Conservation (phyloP, 2,329 filamentous ascomycete species). For the Periconia digitata region DNA sequence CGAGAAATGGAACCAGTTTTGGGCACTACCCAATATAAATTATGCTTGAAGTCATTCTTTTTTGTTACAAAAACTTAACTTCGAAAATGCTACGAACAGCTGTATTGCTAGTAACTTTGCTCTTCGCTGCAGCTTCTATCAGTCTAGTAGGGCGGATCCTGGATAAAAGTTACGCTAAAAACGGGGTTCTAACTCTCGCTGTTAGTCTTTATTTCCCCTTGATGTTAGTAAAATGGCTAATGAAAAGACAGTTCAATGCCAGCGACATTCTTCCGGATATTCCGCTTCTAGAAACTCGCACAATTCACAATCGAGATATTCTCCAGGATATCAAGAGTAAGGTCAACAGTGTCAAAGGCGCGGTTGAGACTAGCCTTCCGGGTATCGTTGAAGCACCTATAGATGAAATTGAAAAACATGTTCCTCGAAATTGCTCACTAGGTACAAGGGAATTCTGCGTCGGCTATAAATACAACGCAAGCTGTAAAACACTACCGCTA, state of each 20-base stretch:
- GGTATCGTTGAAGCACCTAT: neutral
- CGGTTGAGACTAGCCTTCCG: neutral
- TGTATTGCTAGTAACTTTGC: slow-evolving; percentile 5
- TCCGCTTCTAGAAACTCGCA: slow-evolving; percentile 2
- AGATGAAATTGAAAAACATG: slow-evolving; percentile 3
- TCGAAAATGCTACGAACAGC: slow-evolving; percentile 3
- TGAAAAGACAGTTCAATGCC: slow-evolving; percentile 4
- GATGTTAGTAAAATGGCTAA: slow-evolving; percentile 4
- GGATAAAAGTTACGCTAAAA: slow-evolving; percentile 3
- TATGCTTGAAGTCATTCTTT: neutral
- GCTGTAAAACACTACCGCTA: slow-evolving; percentile 4
- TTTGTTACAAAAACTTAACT: slow-evolving; percentile 1
- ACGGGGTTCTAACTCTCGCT: slow-evolving; percentile 1
- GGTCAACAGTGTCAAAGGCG: neutral
- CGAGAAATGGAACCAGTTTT: slow-evolving; percentile 3
- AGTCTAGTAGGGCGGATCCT: slow-evolving; percentile 5
- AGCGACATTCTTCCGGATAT: slow-evolving; percentile 1
- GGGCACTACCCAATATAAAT: slow-evolving; percentile 5
- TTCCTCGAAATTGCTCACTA: slow-evolving; percentile 4
- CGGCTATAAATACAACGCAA: slow-evolving; percentile 3
- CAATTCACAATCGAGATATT: slow-evolving; percentile 4
- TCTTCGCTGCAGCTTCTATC: slow-evolving; percentile 4
- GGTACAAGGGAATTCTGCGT: slow-evolving; percentile 4
- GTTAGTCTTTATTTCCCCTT: slow-evolving; percentile 3
- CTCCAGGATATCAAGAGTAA: slow-evolving; percentile 3